Evolutionary conservation across 129 eudicot species (phyloP).

Genomic region (Escallonia herrerae): DNA sequence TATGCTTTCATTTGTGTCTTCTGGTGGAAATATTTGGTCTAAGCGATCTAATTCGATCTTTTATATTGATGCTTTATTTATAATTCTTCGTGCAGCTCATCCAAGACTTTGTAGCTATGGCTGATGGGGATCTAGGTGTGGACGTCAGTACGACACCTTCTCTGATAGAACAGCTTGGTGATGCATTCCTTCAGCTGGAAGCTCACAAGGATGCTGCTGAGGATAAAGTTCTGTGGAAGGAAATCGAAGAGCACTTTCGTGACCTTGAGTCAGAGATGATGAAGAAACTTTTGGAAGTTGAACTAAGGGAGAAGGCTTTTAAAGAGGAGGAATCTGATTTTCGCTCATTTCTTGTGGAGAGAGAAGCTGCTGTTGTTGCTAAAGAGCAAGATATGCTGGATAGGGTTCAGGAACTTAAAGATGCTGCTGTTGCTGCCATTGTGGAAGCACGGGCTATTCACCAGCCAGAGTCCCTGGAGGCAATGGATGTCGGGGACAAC

Average conservation of each 20-base stretch:
- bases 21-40: too few species aligned
- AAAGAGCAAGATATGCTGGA: constrained; percentile 58
- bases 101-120: constrained; percentile 24
- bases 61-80: not conserved
- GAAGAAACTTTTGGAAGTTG: constrained; percentile 36
- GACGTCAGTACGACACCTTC: constrained; percentile 17
- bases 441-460: constrained; percentile 24
- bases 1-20: too few species aligned
- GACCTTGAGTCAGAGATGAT: constrained; percentile 28
- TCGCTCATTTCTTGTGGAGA: constrained; percentile 24
- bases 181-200: constrained; percentile 37
- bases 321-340: constrained; percentile 31
- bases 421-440: constrained; percentile 53
- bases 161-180: constrained; percentile 40
- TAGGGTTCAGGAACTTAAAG: constrained; percentile 47
- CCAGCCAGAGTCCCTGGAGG: constrained; percentile 23
- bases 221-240: constrained; percentile 25
- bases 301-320: constrained; percentile 34
- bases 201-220: constrained; percentile 23
- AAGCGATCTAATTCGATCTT: not conserved
- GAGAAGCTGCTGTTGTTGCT: constrained; percentile 38
- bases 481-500: constrained; percentile 15
- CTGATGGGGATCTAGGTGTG: constrained; percentile 22
- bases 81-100: constrained; percentile 20
- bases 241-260: constrained; percentile 38